A percentile compares a stretch with the other conserved stretches of the same genome.
phyloP scores from a whole-genome alignment of 129 eudicot species.

The sunflower (Helianthus annuus) region DNA sequence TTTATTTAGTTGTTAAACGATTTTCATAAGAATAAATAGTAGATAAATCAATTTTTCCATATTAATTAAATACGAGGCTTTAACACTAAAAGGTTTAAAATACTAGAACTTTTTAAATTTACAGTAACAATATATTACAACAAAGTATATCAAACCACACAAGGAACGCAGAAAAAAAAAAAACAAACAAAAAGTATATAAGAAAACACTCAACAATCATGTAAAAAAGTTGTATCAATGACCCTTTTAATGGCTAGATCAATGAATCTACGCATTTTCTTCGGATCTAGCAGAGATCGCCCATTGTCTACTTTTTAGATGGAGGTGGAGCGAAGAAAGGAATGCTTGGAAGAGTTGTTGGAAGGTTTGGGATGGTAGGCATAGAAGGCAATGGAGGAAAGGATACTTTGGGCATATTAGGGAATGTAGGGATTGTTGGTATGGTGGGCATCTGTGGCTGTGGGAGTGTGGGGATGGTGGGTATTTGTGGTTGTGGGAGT shows the following conservation, averaged over 20 bases:
- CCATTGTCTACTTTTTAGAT: constrained; percentile 13
- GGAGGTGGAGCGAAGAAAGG: constrained; percentile 29
- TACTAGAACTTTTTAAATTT: no score
- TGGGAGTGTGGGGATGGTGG: constrained; percentile 18
- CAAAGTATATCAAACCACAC: no score
- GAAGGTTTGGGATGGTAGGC: constrained; percentile 26
- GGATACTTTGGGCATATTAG: constrained; percentile 19
- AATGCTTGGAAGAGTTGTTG: constrained; percentile 22
- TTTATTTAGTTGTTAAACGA: no score
- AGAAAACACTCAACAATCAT: no score
- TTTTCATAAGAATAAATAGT: no score
- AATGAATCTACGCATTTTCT: background rate
- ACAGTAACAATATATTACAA: no score
- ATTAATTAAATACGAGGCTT: no score
- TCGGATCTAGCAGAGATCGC: background rate
- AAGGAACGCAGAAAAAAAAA: no score
- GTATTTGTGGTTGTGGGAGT: constrained; percentile 22
- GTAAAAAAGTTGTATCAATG: no score
- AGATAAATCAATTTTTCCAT: no score
- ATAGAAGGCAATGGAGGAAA: constrained; percentile 22
- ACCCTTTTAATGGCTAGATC: background rate
- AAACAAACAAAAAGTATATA: no score
- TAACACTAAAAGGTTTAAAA: no score
- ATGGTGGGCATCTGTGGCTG: constrained; percentile 24
- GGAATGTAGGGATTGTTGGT: constrained; percentile 15